Base-by-base conservation (phyloP, 192 early-diverging fungal genomes). In the Rhizophagus clarus region DNA sequence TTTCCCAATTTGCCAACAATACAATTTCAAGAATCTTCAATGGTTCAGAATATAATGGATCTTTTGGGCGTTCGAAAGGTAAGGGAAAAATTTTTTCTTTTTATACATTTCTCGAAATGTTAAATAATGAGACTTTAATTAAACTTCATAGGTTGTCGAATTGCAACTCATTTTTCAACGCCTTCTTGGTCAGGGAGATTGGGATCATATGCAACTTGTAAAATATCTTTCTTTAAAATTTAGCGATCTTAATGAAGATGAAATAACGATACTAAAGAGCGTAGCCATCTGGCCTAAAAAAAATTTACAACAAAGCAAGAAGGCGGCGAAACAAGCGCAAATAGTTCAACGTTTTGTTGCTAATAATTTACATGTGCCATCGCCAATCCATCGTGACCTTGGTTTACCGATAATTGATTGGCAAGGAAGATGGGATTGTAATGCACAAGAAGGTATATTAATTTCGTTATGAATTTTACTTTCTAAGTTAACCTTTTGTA, bases 1-100 rank as follows among this genome's bases (percentile, higher is more conserved):
- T 96, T 97, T 85, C 90, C 89, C 17, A 94, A 96, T 82, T 83
- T 97, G 28, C 95, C 96, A 3, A 88, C 92, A 6, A 87, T 96
- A 32, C 49, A 84, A 11, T 89, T 95, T 31, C 82, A 87, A 22
- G 61, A 88, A 24, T 7, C 24, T 26, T 47, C 17, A 28, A 10
- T 61, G 14, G 76, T 93, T 3, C 67, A 82, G 7, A 91, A 95
- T 14, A 61, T 96, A 14, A 76, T 96, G 32, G 84, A 86, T 62
- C 73, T 83, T 0, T 83, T 97, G 51, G 95, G 96, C 8, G 94
- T 96, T n/a, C 86, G 95, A 17, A 94, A 95, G 83, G 89, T 88
- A 82, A 79, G 6, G 0, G 2, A 56, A 29, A 60, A 24, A 26
- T 20, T 3, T 7, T 40, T 34, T 34, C 5, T 34, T 34, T 34